These are phyloP conservation scores for Austroboletus festivus DNA, from an alignment of 768 basidiomycete genomes.

Conservation along the genomic window DNA sequence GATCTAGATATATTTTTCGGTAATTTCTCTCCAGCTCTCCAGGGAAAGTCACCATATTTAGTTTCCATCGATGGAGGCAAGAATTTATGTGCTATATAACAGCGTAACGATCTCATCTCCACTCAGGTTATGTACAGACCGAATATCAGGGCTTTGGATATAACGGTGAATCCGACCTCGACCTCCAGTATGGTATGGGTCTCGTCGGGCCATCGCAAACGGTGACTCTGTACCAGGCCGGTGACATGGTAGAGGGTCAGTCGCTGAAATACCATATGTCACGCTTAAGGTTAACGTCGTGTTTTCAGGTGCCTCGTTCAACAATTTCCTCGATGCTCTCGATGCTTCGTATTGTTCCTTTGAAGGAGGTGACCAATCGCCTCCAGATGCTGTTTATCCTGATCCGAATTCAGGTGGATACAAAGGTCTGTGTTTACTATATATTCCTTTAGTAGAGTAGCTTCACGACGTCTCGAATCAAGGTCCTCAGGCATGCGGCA, in stretches of 20 bases:
- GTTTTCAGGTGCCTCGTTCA: constrained; percentile 27
- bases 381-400: constrained; percentile 26
- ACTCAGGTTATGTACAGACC: constrained; percentile 28
- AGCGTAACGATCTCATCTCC: not conserved
- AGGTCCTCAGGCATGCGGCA: constrained; percentile 38
- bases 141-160: constrained; percentile 18
- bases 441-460: not conserved
- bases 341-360: constrained; percentile 34
- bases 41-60: constrained; percentile 26
- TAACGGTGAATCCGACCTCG: constrained; percentile 33
- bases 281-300: not conserved
- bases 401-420: constrained; percentile 24
- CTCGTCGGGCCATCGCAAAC: constrained; percentile 22
- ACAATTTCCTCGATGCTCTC: constrained; percentile 36
- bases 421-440: constrained; percentile 9
- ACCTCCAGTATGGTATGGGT: constrained; percentile 31
- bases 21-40: constrained; percentile 23
- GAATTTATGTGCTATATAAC: not conserved
- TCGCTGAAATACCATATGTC: not conserved
- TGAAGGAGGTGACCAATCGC: constrained; percentile 34
- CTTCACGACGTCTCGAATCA: not conserved
- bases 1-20: constrained; percentile 31
- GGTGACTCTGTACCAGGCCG: constrained; percentile 32
- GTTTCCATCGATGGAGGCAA: constrained; percentile 34
- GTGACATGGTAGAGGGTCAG: constrained; percentile 28